Evolutionary conservation across 2,329 filamentous ascomycete genomes (phyloP).

Genomic region (Penicillium italicum): DNA sequence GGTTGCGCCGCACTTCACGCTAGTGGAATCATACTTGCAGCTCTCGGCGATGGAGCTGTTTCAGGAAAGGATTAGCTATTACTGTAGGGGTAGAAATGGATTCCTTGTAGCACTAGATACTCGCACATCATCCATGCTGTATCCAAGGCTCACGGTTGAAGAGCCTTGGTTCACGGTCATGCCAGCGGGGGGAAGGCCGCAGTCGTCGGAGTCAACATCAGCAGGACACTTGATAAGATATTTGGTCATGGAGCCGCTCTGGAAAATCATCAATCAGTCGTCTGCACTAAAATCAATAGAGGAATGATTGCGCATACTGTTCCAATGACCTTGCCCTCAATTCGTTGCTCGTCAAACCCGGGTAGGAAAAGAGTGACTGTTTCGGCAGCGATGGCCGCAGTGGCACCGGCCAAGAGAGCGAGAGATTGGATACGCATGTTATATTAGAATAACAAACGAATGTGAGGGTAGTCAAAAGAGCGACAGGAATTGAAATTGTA

Average conservation of each 20-base stretch:
- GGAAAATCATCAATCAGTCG: not conserved
- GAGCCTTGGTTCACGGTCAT: not conserved
- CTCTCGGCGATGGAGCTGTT: not conserved
- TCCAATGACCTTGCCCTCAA: conserved; percentile 6
- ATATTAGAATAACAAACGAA: not conserved
- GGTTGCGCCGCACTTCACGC: not conserved
- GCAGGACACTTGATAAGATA: not conserved
- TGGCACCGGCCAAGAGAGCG: conserved; percentile 4
- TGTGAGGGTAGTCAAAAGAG: not conserved
- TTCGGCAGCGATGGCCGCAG: conserved; percentile 2
- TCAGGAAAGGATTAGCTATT: conserved; percentile 1
- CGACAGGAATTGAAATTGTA: not conserved
- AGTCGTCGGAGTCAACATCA: not conserved
- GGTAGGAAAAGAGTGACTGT: conserved; percentile 5
- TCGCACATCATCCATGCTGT: not conserved
- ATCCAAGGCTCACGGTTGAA: not conserved
- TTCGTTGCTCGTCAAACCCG: not conserved
- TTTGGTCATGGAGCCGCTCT: conserved; percentile 8
- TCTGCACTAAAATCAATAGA: not conserved
- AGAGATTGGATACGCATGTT: conserved; percentile 9
- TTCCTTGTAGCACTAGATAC: not conserved
- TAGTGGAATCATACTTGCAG: not conserved
- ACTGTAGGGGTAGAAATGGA: not conserved
- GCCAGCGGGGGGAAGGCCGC: not conserved
- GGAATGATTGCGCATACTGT: not conserved